phyloP scores from a whole-genome alignment of 2,329 filamentous ascomycete genomes.

The Fusarium citri region DNA sequence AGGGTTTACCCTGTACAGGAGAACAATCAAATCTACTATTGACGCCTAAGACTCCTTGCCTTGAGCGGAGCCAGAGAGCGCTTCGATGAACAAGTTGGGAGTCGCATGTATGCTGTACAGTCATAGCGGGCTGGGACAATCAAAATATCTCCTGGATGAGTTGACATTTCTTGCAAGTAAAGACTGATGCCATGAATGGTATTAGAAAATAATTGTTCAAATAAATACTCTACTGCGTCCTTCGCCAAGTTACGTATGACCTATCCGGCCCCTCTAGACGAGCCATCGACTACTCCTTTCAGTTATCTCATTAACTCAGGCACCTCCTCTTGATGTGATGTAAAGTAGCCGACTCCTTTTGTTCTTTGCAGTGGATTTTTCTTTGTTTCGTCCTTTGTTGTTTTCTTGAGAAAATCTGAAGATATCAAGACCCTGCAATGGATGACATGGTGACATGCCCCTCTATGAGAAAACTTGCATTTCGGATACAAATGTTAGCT shows the following conservation, averaged over 20 bases:
- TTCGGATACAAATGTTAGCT: slow-evolving; percentile 6
- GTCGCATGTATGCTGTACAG: background rate
- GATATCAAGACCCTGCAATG: slow-evolving; percentile 14
- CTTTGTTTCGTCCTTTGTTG: background rate
- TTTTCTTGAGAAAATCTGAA: background rate
- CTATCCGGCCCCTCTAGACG: slow-evolving; percentile 4
- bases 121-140: background rate
- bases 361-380: slow-evolving; percentile 1
- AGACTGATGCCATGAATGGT: background rate
- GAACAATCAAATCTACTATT: background rate
- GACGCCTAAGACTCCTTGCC: background rate
- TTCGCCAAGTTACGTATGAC: slow-evolving; percentile 4
- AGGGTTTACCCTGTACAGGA: background rate
- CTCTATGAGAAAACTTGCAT: slow-evolving; percentile 25
- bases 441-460: slow-evolving; percentile 1
- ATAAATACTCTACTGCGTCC: slow-evolving; percentile 5
- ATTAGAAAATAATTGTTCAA: background rate
- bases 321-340: slow-evolving; percentile 23
- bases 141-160: background rate
- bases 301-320: slow-evolving; percentile 5
- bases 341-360: slow-evolving; percentile 6
- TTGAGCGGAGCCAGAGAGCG: background rate
- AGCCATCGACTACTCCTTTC: slow-evolving; percentile 13
- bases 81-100: background rate
- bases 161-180: background rate